phyloP scores from a whole-genome alignment of 176 grass and related monocot genomes.

The bread wheat (Triticum aestivum) region IWGSC_CS_RefSeq_v2.1 NC_057814.1:20955125-20955624 shows the following conservation, averaged over 20 bases:
- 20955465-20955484: not conserved
- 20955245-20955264: not conserved
- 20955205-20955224: not conserved
- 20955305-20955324: not conserved
- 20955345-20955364: not conserved
- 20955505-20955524: not conserved
- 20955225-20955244: not conserved
- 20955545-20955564: not conserved
- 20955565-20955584: not conserved
- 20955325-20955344: not conserved
- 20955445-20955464: not conserved
- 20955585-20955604: not conserved
- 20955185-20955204: not conserved
- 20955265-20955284: not conserved
- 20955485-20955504: not conserved
- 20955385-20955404: not conserved
- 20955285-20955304: not conserved
- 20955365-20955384: not conserved
- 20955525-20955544: not conserved
- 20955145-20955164: not conserved
- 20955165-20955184: not conserved
- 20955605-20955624: not conserved
- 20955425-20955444: not conserved
- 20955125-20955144: conserved; percentile 2
- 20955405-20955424: not conserved